Conservation (phyloP, 768 basidiomycete genomes). For the Leucogyrophana mollusca region DNA sequence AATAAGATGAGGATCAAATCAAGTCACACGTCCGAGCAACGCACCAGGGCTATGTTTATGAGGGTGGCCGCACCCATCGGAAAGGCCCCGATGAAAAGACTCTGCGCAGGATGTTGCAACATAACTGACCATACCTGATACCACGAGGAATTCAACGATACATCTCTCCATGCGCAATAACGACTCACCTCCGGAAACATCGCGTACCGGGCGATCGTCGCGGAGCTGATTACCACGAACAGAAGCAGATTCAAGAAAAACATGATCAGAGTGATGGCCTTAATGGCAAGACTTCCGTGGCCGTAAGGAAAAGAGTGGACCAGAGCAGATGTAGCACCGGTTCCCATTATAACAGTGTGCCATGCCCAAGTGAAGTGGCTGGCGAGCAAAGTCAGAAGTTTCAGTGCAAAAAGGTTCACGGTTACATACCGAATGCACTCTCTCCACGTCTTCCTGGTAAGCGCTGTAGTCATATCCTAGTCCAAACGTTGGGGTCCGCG, state of each 20-base stretch:
- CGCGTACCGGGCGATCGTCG: conserved; percentile 39
- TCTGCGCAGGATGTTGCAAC: conserved; percentile 45
- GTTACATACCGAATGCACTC: conserved; percentile 36
- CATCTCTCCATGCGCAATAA: background rate
- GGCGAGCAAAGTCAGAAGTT: background rate
- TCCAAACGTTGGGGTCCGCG: too few species aligned
- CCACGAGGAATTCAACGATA: conserved; percentile 10
- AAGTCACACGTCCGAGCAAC: conserved; percentile 7
- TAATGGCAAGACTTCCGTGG: conserved; percentile 29
- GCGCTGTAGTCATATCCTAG: too few species aligned
- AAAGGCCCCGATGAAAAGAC: conserved; percentile 41
- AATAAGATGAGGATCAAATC: background rate
- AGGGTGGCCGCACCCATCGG: conserved; percentile 47
- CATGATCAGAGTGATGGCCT: conserved; percentile 33
- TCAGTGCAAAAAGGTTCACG: too few species aligned
- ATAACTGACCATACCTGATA: conserved; percentile 38
- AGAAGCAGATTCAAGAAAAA: conserved; percentile 41
- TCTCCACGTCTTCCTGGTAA: conserved; percentile 31
- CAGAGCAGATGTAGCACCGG: conserved; percentile 39
- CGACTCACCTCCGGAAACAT: conserved; percentile 33
- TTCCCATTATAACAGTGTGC: conserved; percentile 49
- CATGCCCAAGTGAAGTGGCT: conserved; percentile 49
- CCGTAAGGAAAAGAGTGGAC: conserved; percentile 45
- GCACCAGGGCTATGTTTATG: conserved; percentile 38
- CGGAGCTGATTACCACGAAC: conserved; percentile 32